These are phyloP conservation scores for Arthrobotrys sphaeroides DNA, from an alignment of 2,329 filamentous ascomycete species.

Conservation along the genomic window DNA sequence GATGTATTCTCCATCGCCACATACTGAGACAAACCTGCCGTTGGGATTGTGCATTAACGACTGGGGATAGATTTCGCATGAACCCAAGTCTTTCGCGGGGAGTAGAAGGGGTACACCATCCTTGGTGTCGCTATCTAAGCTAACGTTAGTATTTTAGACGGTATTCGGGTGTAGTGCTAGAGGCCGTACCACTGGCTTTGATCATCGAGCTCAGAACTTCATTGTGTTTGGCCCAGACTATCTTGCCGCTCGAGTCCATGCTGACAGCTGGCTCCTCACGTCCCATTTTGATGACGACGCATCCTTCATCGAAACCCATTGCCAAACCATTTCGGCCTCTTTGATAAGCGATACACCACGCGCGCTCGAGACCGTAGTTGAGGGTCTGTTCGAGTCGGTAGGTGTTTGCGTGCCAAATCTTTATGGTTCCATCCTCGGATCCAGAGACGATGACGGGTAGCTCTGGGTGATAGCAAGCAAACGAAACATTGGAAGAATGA, in stretches of 20 bases:
- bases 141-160: conserved; percentile 23
- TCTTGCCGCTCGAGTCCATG: conserved; percentile 94
- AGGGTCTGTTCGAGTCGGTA: conserved; percentile 95
- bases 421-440: conserved; percentile 95
- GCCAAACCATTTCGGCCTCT: conserved; percentile 93
- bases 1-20: conserved; percentile 97
- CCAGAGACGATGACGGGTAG: conserved; percentile 96
- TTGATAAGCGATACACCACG: conserved; percentile 97
- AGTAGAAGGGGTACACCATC: conserved; percentile 87
- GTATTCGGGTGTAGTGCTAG: neutral
- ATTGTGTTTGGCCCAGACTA: conserved; percentile 94
- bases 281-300: conserved; percentile 96
- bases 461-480: conserved; percentile 97
- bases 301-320: conserved; percentile 96
- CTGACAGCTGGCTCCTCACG: conserved; percentile 96
- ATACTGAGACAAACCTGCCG: conserved; percentile 86
- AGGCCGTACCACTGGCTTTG: conserved; percentile 75
- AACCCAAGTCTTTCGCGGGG: conserved; percentile 92
- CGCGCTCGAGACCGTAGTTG: conserved; percentile 93
- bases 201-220: conserved; percentile 95
- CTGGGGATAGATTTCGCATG: conserved; percentile 95
- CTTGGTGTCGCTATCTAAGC: conserved; percentile 77
- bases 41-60: conserved; percentile 96
- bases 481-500: conserved; percentile 97
- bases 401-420: conserved; percentile 98